Conservation (phyloP, 176 grass and related monocot genomes). For the Carex parvula region DNA sequence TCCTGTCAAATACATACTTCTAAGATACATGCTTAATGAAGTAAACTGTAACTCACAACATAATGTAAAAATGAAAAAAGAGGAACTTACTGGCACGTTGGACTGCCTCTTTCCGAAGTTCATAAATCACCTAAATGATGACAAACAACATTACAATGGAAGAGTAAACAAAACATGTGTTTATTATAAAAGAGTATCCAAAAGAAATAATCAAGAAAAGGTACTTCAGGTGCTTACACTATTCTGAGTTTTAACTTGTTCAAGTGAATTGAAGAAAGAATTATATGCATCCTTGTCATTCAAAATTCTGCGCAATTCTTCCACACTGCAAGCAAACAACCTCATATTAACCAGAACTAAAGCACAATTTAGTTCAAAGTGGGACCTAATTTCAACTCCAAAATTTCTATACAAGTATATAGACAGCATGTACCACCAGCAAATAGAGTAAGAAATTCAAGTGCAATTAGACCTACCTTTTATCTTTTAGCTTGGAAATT, state of each 20-base stretch:
- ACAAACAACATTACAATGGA: background rate
- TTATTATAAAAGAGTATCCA: background rate
- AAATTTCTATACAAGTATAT: background rate
- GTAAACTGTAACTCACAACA: slow-evolving; percentile 9
- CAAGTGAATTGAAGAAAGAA: slow-evolving; percentile 89
- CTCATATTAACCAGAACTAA: slow-evolving; percentile 7
- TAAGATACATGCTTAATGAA: slow-evolving; percentile 14
- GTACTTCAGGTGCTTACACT: slow-evolving; percentile 53
- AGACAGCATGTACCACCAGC: slow-evolving; percentile 17
- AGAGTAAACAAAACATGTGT: background rate
- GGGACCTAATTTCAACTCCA: background rate
- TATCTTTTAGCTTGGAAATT: slow-evolving; percentile 77
- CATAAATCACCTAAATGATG: slow-evolving; percentile 51
- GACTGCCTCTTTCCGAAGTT: slow-evolving; percentile 81
- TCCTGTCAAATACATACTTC: slow-evolving; percentile 42
- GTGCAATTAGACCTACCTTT: slow-evolving; percentile 42
- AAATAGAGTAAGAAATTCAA: slow-evolving; percentile 29
- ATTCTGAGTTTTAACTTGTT: slow-evolving; percentile 98
- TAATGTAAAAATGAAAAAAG: background rate
- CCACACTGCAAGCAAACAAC: slow-evolving; percentile 55
- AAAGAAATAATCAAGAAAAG: slow-evolving; percentile 16
- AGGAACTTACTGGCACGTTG: slow-evolving; percentile 90
- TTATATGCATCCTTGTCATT: slow-evolving; percentile 84
- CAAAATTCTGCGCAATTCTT: slow-evolving; percentile 80
- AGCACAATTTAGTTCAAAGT: background rate